Conservation (phyloP, 164 flowering plant species). For the Aristolochia fimbriata region DNA sequence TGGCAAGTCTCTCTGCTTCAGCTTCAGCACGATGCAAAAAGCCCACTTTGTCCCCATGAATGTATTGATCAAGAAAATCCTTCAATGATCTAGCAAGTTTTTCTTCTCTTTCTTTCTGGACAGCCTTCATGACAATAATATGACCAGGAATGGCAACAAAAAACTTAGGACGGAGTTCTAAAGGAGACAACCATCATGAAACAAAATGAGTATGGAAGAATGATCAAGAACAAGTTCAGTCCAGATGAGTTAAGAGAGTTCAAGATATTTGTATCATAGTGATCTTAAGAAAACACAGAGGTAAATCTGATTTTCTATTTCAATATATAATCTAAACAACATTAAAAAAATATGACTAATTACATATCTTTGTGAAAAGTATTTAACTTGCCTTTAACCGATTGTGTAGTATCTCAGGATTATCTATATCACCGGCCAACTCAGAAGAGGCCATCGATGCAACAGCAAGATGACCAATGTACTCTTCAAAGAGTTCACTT, state of each 20-base stretch:
- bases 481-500: constrained; percentile 85
- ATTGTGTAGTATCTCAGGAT: constrained; percentile 52
- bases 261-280: no score
- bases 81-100: constrained; percentile 57
- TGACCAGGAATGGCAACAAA: background rate
- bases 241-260: no score
- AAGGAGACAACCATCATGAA: no score
- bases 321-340: no score
- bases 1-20: constrained; percentile 69
- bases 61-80: constrained; percentile 61
- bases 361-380: no score
- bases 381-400: constrained; percentile 57
- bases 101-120: constrained; percentile 89
- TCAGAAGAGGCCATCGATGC: constrained; percentile 91
- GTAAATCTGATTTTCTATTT: no score
- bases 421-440: constrained; percentile 40
- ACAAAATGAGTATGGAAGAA: no score
- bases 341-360: no score
- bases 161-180: no score
- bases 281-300: no score
- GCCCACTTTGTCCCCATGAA: constrained; percentile 59
- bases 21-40: constrained; percentile 56
- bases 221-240: no score
- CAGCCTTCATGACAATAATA: constrained; percentile 36
- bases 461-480: constrained; percentile 82